These are phyloP conservation scores for Dioszegia aurantiaca DNA, from an alignment of 768 basidiomycete species.

Conservation along the genomic window DNA sequence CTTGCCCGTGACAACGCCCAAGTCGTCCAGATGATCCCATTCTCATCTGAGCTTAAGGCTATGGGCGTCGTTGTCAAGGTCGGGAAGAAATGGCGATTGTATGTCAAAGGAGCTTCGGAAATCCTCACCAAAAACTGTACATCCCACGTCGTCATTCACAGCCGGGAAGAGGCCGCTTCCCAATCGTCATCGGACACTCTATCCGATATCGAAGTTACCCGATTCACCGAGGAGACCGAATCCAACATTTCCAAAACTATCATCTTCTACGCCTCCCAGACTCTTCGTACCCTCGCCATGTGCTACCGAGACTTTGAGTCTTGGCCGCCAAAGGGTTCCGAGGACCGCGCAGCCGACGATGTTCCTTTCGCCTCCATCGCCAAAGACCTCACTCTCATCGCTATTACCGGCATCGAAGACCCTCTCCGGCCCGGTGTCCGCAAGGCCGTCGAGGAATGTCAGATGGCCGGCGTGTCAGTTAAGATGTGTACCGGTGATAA, in stretches of 20 bases:
- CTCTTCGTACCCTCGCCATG: slow-evolving; percentile 85
- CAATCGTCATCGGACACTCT: slow-evolving; percentile 6
- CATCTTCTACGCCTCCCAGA: slow-evolving; percentile 97
- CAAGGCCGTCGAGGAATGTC: slow-evolving; percentile 82
- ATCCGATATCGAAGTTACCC: slow-evolving; percentile 58
- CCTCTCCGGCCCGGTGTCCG: slow-evolving; percentile 86
- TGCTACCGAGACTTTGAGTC: slow-evolving; percentile 82
- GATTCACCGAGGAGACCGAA: slow-evolving; percentile 65
- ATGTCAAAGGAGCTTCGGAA: slow-evolving; percentile 91
- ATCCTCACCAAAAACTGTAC: slow-evolving; percentile 77
- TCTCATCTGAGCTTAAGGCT: slow-evolving; percentile 86
- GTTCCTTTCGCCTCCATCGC: slow-evolving; percentile 66
- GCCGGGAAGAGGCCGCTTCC: slow-evolving; percentile 10
- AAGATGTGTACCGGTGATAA: slow-evolving; percentile 99
- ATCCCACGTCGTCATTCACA: slow-evolving; percentile 67
- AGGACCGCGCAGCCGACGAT: slow-evolving; percentile 19
- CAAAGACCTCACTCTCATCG: slow-evolving; percentile 74
- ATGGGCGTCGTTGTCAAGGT: slow-evolving; percentile 84
- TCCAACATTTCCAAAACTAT: slow-evolving; percentile 86
- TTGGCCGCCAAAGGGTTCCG: slow-evolving; percentile 69
- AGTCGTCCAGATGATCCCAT: slow-evolving; percentile 84
- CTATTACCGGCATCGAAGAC: slow-evolving; percentile 92
- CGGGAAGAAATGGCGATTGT: slow-evolving; percentile 62
- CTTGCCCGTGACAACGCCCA: slow-evolving; percentile 62
- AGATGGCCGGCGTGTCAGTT: slow-evolving; percentile 81